Base-by-base conservation (phyloP, 2,329 filamentous ascomycete genomes). In the Helotiales sp. region DNA sequence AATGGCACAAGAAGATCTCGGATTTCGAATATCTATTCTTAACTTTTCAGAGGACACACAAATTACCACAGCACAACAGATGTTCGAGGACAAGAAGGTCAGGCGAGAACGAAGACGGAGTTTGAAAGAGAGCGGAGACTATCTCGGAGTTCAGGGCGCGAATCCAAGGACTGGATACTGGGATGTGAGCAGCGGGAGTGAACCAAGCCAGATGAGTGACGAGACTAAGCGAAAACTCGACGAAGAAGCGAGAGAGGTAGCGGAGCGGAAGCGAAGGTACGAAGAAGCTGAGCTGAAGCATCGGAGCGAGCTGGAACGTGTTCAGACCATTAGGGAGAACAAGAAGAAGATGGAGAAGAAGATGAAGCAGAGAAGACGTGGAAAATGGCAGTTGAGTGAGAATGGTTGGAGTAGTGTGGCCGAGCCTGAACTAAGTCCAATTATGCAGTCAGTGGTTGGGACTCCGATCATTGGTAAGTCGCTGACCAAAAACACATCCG, bases 161-260 rank as follows among this genome's bases (percentile, higher is more conserved):
- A 88, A 89, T 71, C 86, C 86, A 0, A 77, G 81, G 49, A 88
- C 87, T 0, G 85, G 87, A 5, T 78, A 83, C 68, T 81, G 83
- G 58, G 83, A 87, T 65, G 75, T 84, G 15, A 77, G 86, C 43
- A 74, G 64, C 43, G 71, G 64, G 32, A 71, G 61, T 61, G 69
- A 70, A 11, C 66, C 59, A 11, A 72, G 72, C 58, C 65, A 72
- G 17, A 58, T 69, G 54, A 73, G 77, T 71, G 55, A 74, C 17
- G 75, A 78, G 26, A 76, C 75, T 6, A 77, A 77, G 37, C 72
- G 75, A 49, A 78, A 73, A 37, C 74, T 82, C 17, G 71, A 69
- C 30, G 50, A 68, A 34, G 61, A 67, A 26, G 70, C 63, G 10
- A 64, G 47, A 45, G 55, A 72, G 28, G 30, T 65, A 13, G 59